phyloP scores from a whole-genome alignment of 129 eudicot species.

The Chrysanthemum lavandulifolium region DNA sequence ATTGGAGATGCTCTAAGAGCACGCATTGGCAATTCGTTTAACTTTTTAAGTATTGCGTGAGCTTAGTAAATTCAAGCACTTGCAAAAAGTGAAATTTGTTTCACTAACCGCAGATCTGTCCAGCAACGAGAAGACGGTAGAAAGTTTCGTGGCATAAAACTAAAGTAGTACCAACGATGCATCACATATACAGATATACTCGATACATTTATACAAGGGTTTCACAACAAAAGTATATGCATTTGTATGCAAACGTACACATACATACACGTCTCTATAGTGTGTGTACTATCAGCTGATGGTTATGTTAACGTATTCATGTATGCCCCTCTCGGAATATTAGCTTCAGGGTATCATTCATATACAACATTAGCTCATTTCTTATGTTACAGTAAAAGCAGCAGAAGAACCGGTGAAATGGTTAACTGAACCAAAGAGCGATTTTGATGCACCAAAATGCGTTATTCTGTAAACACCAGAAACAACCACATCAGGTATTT shows the following conservation, averaged over 20 bases:
- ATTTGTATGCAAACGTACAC: not conserved
- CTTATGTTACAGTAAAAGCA: slow-evolving; percentile 48
- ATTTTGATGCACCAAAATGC: slow-evolving; percentile 58
- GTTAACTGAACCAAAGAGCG: slow-evolving; percentile 44
- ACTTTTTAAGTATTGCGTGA: too few relatives aligned
- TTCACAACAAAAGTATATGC: not conserved
- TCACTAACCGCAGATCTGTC: too few relatives aligned
- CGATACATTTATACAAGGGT: not conserved
- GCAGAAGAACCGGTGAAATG: slow-evolving; percentile 50
- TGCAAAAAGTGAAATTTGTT: too few relatives aligned
- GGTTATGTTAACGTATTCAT: not conserved
- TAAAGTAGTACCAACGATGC: too few relatives aligned
- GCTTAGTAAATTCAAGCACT: too few relatives aligned
- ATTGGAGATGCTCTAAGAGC: too few relatives aligned
- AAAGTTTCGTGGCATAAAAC: too few relatives aligned
- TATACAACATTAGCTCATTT: slow-evolving; percentile 3
- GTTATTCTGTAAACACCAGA: slow-evolving; percentile 53
- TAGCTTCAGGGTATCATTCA: not conserved
- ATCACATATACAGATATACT: not conserved
- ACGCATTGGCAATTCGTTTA: too few relatives aligned
- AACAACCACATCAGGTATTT: slow-evolving; percentile 38
- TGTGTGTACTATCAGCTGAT: not conserved
- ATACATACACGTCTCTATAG: not conserved
- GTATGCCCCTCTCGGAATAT: not conserved
- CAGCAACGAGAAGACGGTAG: too few relatives aligned